Base-by-base conservation (phyloP, 805 yeast species). In the Hemisphaericaspora nanyangensis region DNA sequence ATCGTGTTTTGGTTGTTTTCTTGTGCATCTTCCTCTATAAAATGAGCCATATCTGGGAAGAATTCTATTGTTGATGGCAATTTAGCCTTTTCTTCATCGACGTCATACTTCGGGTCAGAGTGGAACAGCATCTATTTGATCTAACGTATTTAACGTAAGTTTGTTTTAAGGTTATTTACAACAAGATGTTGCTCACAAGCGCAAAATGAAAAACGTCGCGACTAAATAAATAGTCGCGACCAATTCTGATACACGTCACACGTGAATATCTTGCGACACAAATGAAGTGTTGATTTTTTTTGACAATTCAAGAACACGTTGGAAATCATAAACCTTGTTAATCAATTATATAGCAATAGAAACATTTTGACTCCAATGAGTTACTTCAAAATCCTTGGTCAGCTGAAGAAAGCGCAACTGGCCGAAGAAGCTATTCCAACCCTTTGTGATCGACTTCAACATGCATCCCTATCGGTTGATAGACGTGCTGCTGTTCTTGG, bases 401-500 rank as follows among this genome's bases (percentile, higher is more conserved):
- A 55, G 48, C 63, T 47, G 45, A 58, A 55, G 43, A 62, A 50
- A 34, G 44, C 58, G 39, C 65, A 72, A 56, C 66, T 69, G 54
- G 91, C 80, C 3, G 87, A 82, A 50, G 95, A 86, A 54, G 84
- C 95, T 11, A 91, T 93, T 43, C 79, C 91, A 5, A 87, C 93
- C 5, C 69, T 93, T 31, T 86, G 96, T 49, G 96, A 95, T 56
- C 70, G 98, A 30, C 74, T 91, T 39, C 77, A 80, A 31, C 88
- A 93, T 62, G 82, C 97, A 3, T 82, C 84, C 0, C 61, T 85
- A 45, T 72, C 93, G 2, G 79, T 85, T 20, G 99, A 93, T 61
- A 72, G 97, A 45, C 68, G 95, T 38, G 91, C 96, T 1, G 98
- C 98, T 0, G 85, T 91, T 4, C 70, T 91, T 27, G 91, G 95